Conservation (phyloP, 202 grass and related monocot genomes). For the Panicum virgatum region DNA sequence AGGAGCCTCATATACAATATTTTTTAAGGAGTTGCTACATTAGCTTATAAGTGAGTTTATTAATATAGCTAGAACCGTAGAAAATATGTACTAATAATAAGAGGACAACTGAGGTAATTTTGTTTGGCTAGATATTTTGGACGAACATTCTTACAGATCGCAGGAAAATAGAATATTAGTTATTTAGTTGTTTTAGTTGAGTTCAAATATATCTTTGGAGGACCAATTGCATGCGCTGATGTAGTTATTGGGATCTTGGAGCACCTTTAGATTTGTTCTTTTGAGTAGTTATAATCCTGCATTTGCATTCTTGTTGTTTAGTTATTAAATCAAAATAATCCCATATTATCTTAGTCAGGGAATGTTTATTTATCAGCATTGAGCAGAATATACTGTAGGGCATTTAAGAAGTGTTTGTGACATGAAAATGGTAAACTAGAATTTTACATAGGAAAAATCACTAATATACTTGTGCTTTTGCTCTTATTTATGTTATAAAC, state of each 20-base stretch:
- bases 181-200: background rate
- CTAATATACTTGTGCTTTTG: background rate
- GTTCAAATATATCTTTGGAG: background rate
- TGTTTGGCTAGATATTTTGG: background rate
- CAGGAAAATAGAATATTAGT: background rate
- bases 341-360: background rate
- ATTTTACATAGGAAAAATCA: background rate
- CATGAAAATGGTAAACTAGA: background rate
- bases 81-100: background rate
- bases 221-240: background rate
- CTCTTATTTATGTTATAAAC: background rate
- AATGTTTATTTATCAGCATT: background rate
- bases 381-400: background rate
- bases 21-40: background rate
- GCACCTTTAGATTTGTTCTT: background rate
- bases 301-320: background rate
- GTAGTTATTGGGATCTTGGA: background rate
- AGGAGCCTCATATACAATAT: background rate
- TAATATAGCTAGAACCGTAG: background rate
- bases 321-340: background rate
- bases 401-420: background rate
- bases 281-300: background rate
- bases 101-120: background rate
- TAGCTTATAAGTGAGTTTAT: background rate
- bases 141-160: background rate